Base-by-base conservation (phyloP, 192 early-diverging fungal species). In the Podila horticola region DNA sequence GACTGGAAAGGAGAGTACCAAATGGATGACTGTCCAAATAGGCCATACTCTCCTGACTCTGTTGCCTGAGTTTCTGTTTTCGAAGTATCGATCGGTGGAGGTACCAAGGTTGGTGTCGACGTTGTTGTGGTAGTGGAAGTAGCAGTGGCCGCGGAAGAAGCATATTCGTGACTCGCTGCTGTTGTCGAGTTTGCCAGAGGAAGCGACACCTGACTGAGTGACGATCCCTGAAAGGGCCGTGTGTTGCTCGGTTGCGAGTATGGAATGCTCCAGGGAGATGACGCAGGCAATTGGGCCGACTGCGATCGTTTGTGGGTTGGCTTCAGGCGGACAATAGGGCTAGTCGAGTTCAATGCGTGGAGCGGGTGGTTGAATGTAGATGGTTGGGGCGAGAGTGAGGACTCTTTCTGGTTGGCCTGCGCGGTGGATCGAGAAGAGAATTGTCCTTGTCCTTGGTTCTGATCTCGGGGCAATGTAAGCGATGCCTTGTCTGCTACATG, bases 1-100 rank as follows among this genome's bases (percentile, higher is more conserved):
- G 75, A 79, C 36, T 79, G 75, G 57, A 79, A 79, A 5, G 75
- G 75, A 17, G 75, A 79, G 45, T 79, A 79, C 75, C 75, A 79
- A 38, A 71, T 72, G 3, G 69, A 72, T 1, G 75, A 70, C 17
- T 66, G 45, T 22, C 75, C 69, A 64, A 71, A 72, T 1, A 72
- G 22, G 48, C 66, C 65, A 24, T 79, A 59, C 5, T 24, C 50
- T 34, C 60, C 66, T 20, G 51, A 30, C 26, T 34, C 59, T 17
- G 41, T 45, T 17, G 41, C 15, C 41, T 45, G 41, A n/a, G 41
- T 33, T 4, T 45, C 41, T 45, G 41, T 45, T 45, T 45, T 45
- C 41, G 41, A 45, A 45, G 41, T 45, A 15, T 61, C 36, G 4
- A 24, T 17, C 15, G 28, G 24, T 26, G 57, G 29, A 2, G 17